Conservation (phyloP, 306 rosid genomes). For the Citrullus colocynthis region DNA sequence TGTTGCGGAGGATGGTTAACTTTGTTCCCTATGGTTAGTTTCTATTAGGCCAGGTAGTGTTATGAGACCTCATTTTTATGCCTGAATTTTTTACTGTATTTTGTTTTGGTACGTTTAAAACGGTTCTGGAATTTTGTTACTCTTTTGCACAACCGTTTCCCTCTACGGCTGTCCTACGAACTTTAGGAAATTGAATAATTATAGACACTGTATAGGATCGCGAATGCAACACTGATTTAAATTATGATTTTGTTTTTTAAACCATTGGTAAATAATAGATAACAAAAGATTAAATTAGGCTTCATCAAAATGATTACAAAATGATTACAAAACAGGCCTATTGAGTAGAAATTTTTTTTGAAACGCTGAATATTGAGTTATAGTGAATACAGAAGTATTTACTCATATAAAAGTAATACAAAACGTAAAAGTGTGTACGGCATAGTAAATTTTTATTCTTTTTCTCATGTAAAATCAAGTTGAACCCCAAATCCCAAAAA, state of each 20-base stretch:
- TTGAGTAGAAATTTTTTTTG: neutral
- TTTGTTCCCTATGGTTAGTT: conserved; percentile 14
- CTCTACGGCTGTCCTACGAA: no score
- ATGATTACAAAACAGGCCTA: no score
- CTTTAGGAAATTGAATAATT: no score
- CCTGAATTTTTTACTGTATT: neutral
- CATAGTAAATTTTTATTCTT: neutral
- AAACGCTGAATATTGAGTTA: neutral
- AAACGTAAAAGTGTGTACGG: neutral
- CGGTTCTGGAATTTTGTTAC: neutral
- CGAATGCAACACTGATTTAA: no score
- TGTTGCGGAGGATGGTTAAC: neutral
- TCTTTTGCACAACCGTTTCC: no score
- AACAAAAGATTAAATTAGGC: no score
- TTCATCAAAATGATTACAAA: no score
- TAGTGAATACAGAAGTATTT: neutral
- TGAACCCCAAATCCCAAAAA: neutral
- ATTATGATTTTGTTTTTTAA: no score
- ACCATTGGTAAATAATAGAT: no score
- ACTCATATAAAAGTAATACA: neutral
- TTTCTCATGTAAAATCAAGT: neutral
- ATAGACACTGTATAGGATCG: no score
- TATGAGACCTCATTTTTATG: neutral
- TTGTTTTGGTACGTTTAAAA: neutral
- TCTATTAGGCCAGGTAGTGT: conserved; percentile 1